Evolutionary conservation across 2,329 filamentous ascomycete species (phyloP).

Genomic region (Onygenales sp.): DNA sequence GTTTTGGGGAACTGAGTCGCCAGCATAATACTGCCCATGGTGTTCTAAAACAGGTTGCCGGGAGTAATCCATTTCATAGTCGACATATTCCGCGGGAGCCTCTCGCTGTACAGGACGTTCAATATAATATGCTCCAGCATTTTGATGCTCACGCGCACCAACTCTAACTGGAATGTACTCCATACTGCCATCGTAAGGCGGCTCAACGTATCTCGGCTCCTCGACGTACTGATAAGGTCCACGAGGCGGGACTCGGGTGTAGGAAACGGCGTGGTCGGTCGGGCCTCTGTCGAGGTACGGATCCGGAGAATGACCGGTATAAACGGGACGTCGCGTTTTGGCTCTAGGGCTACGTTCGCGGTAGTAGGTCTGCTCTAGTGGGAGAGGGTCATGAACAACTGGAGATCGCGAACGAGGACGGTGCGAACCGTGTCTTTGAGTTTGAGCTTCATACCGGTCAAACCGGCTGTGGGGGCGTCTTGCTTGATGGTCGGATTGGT

Average conservation of each 20-base stretch:
- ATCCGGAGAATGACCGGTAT: constrained; percentile 12
- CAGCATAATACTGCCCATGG: constrained; percentile 10
- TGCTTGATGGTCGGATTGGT: constrained; percentile 6
- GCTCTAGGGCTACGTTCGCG: constrained; percentile 16
- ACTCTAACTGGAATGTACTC: constrained; percentile 19
- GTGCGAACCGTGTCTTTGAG: constrained; percentile 14
- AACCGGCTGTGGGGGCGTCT: constrained; percentile 19
- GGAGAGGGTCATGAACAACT: constrained; percentile 9
- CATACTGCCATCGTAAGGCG: constrained; percentile 13
- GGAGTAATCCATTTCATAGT: constrained; percentile 13
- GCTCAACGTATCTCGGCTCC: constrained; percentile 12
- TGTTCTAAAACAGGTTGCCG: constrained; percentile 12
- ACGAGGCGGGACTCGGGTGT: constrained; percentile 8
- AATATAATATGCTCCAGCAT: constrained; percentile 15
- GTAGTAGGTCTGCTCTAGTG: constrained; percentile 16
- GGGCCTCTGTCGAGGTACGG: constrained; percentile 12
- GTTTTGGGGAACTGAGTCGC: constrained; percentile 6
- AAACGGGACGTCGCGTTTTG: constrained; percentile 9
- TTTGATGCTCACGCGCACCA: constrained; percentile 10
- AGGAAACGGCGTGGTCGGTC: constrained; percentile 8
- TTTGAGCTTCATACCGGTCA: constrained; percentile 18
- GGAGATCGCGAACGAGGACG: constrained; percentile 20
- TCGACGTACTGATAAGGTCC: constrained; percentile 18
- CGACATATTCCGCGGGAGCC: constrained; percentile 11
- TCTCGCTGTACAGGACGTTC: constrained; percentile 16